Evolutionary conservation across 495 filamentous ascomycete genomes (phyloP).

Genomic region (Rostrohypoxylon terebratum): DNA sequence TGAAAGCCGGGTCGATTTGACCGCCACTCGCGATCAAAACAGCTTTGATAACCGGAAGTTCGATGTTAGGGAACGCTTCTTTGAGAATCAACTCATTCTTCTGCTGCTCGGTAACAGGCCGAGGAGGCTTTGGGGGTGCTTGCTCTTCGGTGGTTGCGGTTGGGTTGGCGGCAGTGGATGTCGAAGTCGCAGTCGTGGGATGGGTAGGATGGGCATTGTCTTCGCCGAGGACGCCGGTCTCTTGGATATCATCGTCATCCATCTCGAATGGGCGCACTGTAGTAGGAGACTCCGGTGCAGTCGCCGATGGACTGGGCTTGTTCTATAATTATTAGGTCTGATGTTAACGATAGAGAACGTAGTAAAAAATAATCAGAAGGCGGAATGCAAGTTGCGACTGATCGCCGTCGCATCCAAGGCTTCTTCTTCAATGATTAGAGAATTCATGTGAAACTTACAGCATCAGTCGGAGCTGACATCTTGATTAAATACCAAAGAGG

Average conservation of each 20-base stretch:
- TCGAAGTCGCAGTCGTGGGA: slow-evolving; percentile 55
- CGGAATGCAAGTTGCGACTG: slow-evolving; percentile 12
- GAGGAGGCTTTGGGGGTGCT: slow-evolving; percentile 87
- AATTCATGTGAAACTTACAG: slow-evolving; percentile 50
- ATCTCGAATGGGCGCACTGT: slow-evolving; percentile 86
- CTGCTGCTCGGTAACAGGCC: slow-evolving; percentile 82
- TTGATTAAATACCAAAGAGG: slow-evolving; percentile 18
- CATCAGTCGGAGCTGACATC: slow-evolving; percentile 58
- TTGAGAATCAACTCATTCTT: slow-evolving; percentile 89
- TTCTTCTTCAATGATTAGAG: neutral
- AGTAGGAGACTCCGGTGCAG: slow-evolving; percentile 79
- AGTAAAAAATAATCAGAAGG: neutral
- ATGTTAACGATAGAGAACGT: slow-evolving; percentile 14
- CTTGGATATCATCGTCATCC: slow-evolving; percentile 84
- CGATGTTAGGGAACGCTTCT: slow-evolving; percentile 92
- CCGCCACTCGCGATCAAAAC: slow-evolving; percentile 88
- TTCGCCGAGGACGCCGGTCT: slow-evolving; percentile 63
- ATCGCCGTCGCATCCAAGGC: slow-evolving; percentile 26
- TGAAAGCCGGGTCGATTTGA: slow-evolving; percentile 92
- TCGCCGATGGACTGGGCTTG: slow-evolving; percentile 53
- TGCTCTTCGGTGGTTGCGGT: slow-evolving; percentile 58
- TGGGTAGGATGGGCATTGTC: slow-evolving; percentile 53
- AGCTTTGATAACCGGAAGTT: slow-evolving; percentile 84
- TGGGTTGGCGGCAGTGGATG: slow-evolving; percentile 44
- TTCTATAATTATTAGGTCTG: slow-evolving; percentile 24